phyloP scores from a whole-genome alignment of 2,329 filamentous ascomycete species.

The Aspergillus sp. region DNA sequence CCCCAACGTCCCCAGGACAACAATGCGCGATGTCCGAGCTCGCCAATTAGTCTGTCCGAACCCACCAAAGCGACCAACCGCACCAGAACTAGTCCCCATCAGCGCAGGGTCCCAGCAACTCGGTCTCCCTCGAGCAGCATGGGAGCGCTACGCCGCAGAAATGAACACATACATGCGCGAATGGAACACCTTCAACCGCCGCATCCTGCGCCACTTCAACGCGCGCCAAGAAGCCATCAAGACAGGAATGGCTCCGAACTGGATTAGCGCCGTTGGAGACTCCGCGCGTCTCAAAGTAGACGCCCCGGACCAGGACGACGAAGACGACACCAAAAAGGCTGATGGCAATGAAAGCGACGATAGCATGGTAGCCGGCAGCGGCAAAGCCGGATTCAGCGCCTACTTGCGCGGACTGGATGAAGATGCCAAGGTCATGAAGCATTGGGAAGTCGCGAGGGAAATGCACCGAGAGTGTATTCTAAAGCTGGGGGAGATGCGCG shows the following conservation, averaged over 20 bases:
- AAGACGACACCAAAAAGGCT: slow-evolving; percentile 20
- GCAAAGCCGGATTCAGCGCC: slow-evolving; percentile 46
- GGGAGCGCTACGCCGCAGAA: slow-evolving; percentile 54
- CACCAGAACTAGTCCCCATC: slow-evolving; percentile 28
- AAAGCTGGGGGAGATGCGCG: slow-evolving; percentile 42
- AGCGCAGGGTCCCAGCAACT: slow-evolving; percentile 34
- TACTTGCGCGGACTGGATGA: slow-evolving; percentile 51
- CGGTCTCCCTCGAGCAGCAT: slow-evolving; percentile 49
- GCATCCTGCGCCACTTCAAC: slow-evolving; percentile 59
- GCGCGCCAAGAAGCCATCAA: slow-evolving; percentile 53
- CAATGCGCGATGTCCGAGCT: slow-evolving; percentile 39
- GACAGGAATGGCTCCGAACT: slow-evolving; percentile 48
- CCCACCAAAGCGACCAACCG: slow-evolving; percentile 53
- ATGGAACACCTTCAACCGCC: slow-evolving; percentile 58
- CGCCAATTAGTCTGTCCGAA: slow-evolving; percentile 51
- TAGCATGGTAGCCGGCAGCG: slow-evolving; percentile 30
- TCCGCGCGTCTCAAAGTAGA: slow-evolving; percentile 36
- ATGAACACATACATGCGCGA: slow-evolving; percentile 59
- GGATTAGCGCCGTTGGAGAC: slow-evolving; percentile 58
- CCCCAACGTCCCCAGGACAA: slow-evolving; percentile 47
- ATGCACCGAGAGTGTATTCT: slow-evolving; percentile 47
- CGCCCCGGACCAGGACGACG: slow-evolving; percentile 25
- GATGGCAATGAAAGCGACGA: slow-evolving; percentile 31
- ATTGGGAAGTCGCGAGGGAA: slow-evolving; percentile 53
- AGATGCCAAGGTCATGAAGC: slow-evolving; percentile 47